Conservation (phyloP, 352 stramenopile species). For the Globisporangium parvum region DNA sequence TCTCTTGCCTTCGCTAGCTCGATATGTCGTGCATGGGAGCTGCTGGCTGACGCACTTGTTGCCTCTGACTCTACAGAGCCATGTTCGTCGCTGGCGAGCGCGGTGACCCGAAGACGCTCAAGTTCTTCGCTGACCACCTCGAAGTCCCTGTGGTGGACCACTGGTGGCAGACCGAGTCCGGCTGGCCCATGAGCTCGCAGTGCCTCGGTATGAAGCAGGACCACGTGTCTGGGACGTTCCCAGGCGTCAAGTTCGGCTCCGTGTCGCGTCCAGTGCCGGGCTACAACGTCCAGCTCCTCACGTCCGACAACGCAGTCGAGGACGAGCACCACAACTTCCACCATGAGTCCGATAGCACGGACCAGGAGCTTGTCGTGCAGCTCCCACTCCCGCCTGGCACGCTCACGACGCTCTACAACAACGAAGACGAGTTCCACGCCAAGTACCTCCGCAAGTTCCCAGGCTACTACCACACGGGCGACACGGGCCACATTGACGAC, state of each 20-base stretch:
- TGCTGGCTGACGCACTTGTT: neutral
- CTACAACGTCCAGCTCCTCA: slow-evolving; percentile 79
- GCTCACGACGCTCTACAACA: slow-evolving; percentile 82
- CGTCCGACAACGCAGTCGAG: slow-evolving; percentile 30
- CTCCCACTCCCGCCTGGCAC: slow-evolving; percentile 76
- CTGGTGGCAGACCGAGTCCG: slow-evolving; percentile 91
- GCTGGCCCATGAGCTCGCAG: slow-evolving; percentile 69
- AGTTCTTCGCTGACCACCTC: slow-evolving; percentile 63
- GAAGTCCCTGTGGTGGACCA: slow-evolving; percentile 75
- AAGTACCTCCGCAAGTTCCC: slow-evolving; percentile 82
- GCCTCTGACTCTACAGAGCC: slow-evolving; percentile 21
- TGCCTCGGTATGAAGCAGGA: slow-evolving; percentile 71
- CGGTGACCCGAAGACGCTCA: slow-evolving; percentile 83
- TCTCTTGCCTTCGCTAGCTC: too few species aligned
- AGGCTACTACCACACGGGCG: slow-evolving; percentile 88
- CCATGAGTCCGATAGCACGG: slow-evolving; percentile 47
- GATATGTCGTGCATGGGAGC: too few species aligned
- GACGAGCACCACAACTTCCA: slow-evolving; percentile 39
- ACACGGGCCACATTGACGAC: slow-evolving; percentile 85
- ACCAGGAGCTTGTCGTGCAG: slow-evolving; percentile 71
- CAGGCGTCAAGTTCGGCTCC: slow-evolving; percentile 57
- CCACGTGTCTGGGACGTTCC: slow-evolving; percentile 22
- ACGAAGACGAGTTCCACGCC: slow-evolving; percentile 69
- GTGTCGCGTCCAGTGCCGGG: slow-evolving; percentile 66
- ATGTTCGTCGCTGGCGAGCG: slow-evolving; percentile 88